Evolutionary conservation across 495 filamentous ascomycete genomes (phyloP).

Genomic region (Pyrenopolyporus hunteri): DNA sequence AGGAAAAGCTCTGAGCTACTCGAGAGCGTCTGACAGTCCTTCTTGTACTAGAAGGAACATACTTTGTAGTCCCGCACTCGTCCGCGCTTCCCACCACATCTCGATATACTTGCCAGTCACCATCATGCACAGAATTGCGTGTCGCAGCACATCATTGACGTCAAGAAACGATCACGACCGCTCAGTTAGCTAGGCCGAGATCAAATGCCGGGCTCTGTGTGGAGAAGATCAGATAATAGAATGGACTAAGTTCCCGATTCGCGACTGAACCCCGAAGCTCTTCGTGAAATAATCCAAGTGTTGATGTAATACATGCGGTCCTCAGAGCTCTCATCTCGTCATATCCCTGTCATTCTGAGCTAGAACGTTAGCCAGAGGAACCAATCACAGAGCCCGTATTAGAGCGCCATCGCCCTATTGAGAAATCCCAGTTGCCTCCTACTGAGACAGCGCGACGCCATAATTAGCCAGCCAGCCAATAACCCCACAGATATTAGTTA

Average conservation of each 20-base stretch:
- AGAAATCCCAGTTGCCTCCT: constrained; percentile 4
- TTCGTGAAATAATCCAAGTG: constrained; percentile 7
- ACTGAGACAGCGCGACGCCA: background rate
- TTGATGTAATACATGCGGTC: constrained; percentile 27
- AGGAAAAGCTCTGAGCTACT: background rate
- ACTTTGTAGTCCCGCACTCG: background rate
- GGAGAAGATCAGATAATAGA: constrained; percentile 1
- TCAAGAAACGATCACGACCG: constrained; percentile 18
- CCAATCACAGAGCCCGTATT: constrained; percentile 28
- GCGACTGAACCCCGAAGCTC: constrained; percentile 1
- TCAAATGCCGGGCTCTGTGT: background rate
- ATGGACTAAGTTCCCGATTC: constrained; percentile 10
- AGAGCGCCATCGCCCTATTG: constrained; percentile 13
- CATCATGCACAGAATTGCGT: background rate
- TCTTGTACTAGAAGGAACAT: constrained; percentile 1
- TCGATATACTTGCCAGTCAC: background rate
- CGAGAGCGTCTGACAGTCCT: background rate
- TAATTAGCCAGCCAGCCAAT: background rate
- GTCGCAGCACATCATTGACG: constrained; percentile 27
- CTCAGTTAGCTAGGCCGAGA: background rate
- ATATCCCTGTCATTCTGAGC: constrained; percentile 31
- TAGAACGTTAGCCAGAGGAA: background rate
- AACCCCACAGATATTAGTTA: background rate
- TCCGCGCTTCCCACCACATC: background rate
- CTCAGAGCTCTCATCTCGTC: constrained; percentile 11